Conservation (phyloP, 306 rosid genomes). For the Gastrolobium villosum region DNA sequence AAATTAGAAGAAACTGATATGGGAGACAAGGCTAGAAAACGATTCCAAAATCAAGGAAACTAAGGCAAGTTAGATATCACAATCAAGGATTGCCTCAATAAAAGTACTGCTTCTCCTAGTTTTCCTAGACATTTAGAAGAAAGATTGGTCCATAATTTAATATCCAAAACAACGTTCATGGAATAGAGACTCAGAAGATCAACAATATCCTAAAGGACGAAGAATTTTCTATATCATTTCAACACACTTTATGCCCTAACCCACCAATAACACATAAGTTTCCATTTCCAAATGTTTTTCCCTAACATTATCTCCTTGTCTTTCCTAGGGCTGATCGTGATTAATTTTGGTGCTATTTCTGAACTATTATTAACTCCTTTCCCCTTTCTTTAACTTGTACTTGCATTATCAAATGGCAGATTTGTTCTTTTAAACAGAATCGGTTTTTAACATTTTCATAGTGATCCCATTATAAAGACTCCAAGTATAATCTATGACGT, state of each 20-base stretch:
- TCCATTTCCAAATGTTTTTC: constrained; percentile 30
- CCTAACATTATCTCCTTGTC: background rate
- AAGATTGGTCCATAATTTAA: constrained; percentile 20
- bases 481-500: constrained; percentile 44
- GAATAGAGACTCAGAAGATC: constrained; percentile 10
- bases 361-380: constrained; percentile 1
- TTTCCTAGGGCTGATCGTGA: constrained; percentile 40
- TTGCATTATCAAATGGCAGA: constrained; percentile 38
- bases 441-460: constrained; percentile 14
- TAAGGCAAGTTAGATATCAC: constrained; percentile 22
- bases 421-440: constrained; percentile 35
- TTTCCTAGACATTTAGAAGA: constrained; percentile 32
- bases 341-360: constrained; percentile 34
- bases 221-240: constrained; percentile 1
- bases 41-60: constrained; percentile 12
- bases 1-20: constrained; percentile 2
- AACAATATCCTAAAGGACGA: background rate
- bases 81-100: constrained; percentile 22
- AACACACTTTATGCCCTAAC: constrained; percentile 39
- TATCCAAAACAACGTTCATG: constrained; percentile 18
- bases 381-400: constrained; percentile 24
- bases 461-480: constrained; percentile 44
- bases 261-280: constrained; percentile 7
- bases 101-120: constrained; percentile 1
- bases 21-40: background rate